Evolutionary conservation across 352 stramenopile species (phyloP).

Genomic region (Phytopythium vexans): DNA sequence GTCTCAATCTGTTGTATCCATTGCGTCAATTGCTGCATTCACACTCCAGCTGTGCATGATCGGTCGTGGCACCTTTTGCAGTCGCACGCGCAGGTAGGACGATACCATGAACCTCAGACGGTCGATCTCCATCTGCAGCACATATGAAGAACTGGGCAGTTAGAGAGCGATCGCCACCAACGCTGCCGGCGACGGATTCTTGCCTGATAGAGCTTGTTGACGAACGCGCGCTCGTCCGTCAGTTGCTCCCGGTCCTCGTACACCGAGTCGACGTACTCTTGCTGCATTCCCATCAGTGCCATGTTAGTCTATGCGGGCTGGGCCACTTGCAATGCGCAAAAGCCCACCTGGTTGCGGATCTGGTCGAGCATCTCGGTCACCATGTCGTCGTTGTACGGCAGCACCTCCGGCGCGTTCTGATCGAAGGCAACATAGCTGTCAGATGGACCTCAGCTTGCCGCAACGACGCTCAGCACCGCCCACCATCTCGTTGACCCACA

Average conservation of each 20-base stretch:
- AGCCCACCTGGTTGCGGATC: constrained; percentile 68
- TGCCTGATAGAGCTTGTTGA: constrained; percentile 83
- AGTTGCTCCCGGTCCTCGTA: constrained; percentile 54
- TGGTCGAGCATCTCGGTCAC: constrained; percentile 82
- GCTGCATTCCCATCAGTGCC: constrained; percentile 21
- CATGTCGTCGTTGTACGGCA: constrained; percentile 76
- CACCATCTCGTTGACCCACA: constrained; percentile 86
- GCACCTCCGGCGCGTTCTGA: constrained; percentile 76
- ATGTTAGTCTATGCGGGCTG: neutral
- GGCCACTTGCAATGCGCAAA: neutral
- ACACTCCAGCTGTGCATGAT: neutral
- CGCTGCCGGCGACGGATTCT: neutral
- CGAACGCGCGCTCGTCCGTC: constrained; percentile 76
- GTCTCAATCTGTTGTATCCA: constrained; percentile 56
- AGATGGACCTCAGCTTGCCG: constrained; percentile 2
- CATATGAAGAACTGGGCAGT: neutral
- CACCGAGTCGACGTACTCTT: constrained; percentile 84
- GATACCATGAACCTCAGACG: constrained; percentile 81
- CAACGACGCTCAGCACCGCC: neutral
- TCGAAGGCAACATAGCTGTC: neutral
- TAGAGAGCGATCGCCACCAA: neutral
- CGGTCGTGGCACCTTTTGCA: constrained; percentile 46
- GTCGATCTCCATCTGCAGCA: constrained; percentile 80
- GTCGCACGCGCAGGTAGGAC: constrained; percentile 74
- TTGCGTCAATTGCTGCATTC: neutral